Evolutionary conservation across 225 moss, liverwort and hornwort genomes (phyloP).

Genomic region (Asterella californica): DNA sequence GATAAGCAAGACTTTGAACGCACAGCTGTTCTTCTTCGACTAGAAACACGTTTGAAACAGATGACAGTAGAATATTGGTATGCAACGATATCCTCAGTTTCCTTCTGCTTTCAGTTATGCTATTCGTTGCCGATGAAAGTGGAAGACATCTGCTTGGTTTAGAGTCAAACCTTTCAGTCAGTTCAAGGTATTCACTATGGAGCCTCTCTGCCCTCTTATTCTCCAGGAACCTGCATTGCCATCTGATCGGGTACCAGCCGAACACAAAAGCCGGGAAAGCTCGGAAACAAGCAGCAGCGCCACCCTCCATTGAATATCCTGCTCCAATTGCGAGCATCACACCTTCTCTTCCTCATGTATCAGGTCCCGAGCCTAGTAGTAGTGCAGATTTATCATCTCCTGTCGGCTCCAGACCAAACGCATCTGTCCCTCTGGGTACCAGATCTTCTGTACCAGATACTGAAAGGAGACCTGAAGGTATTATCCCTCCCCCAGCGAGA

Average conservation of each 20-base stretch:
- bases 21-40: constrained; percentile 55
- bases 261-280: constrained; percentile 35
- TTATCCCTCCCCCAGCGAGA: not conserved
- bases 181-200: not conserved
- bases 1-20: constrained; percentile 83
- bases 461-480: constrained; percentile 10
- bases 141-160: not conserved
- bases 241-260: constrained; percentile 56
- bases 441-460: constrained; percentile 4
- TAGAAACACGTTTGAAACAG: constrained; percentile 56
- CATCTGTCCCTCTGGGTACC: not conserved
- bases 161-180: not conserved
- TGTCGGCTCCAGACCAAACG: not conserved
- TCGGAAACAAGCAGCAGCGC: constrained; percentile 21
- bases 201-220: no score
- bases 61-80: constrained; percentile 80
- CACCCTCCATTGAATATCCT: constrained; percentile 32
- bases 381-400: not conserved
- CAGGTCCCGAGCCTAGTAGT: constrained; percentile 7
- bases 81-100: not conserved
- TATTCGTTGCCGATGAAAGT: no score
- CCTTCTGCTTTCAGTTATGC: not conserved
- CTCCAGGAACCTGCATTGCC: constrained; percentile 55
- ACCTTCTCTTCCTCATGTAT: constrained; percentile 12
- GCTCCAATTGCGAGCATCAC: constrained; percentile 29